Evolutionary conservation across 1,284 basidiomycete species (phyloP), one percentile per base, ranked within the genome.

Genomic region (Sanghuangporus weigelae): DNA sequence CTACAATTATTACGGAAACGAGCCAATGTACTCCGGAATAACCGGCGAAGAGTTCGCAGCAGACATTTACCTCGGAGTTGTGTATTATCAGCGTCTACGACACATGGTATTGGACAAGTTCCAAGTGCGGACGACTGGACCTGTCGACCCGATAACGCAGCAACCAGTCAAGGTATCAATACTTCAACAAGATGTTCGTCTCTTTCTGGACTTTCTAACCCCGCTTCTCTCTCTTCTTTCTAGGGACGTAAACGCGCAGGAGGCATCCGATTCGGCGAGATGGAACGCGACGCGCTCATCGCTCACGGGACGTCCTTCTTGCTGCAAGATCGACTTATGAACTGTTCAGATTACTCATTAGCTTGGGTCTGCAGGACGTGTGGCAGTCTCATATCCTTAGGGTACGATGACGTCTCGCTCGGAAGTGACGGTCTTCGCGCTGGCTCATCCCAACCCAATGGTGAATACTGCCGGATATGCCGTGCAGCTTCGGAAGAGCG

Each of bases 31-130:
- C 77, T 98, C 96, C 66, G 97, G 97, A 44, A 97, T 99, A 74
- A 99, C 97, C 7, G 97, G 97, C 21, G 85, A 98, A 77, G 97
- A 99, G 79, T 98, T 99, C 75, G 89, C 92, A 19, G 96, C 96
- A 3, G 97, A 99, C 75, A 99, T 99, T 72, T 99, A 99, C 77
- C 85, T 99, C 66, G 97, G 97, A 23, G 89, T 98, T 53, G 96
- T 99, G 59, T 98, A 98, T 80, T 99, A 99, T 77, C 97, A 99
- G 76, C 90, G 97, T 66, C 82, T 99, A 66, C 88, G 97, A 70
- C 97, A 99, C 84, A 99, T 99, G 97, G 97, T 99, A 61, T 84
- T 98, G 71, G 97, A 99, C 82, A 99, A 99, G 79, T 99, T 96
- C 84, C 97, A 99, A 80, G 96, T 98, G 42, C 89, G 97, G 70